Evolutionary conservation across 306 rosid genomes (phyloP), one percentile per base, ranked within the genome.

Genomic region (Prinsepia uniflora): DNA sequence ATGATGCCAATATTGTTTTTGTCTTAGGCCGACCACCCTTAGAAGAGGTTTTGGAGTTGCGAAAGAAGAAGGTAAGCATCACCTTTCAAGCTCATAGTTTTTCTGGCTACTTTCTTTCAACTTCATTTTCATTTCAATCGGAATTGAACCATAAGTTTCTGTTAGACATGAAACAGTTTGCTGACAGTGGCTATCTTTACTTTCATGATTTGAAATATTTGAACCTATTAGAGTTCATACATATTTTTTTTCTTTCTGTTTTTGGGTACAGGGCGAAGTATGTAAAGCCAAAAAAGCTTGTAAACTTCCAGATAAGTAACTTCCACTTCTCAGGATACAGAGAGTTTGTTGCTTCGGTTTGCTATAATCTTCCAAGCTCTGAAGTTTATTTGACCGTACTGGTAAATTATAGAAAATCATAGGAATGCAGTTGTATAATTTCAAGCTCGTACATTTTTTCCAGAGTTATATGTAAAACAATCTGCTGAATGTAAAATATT

Each of bases 11-110:
- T 71, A 43, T 39, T 52, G 47, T 67, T 70, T 54, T 74, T 78
- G 49, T 75, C 72, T 71, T 80, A 94, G 99, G 99, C 49, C 86
- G 97, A 49, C 95, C 88, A 0, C 85, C 99, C 22, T 74, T 94
- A 1, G 92, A 87, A 74, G 89, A 91, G 73, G 83, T 94, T 80
- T 62, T 94, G 78, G 84, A 83, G 61, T 78, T 80, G 44, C 87
- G 92, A 61, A 81, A 67, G 76, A 85, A 81, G 78, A 94, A 94
- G 98, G 97, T 89, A 77, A 13, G 62, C 68, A 61, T 30, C 36
- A 30, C 44, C 64, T 19, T 44, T 46, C 56, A 72, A 63, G 52
- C 43, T 20, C 65, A 39, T 22, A 57, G 65, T 60, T 41, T 66
- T 43, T 10, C 46, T 39, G 48, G 15, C 48, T 66, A 18, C 2